phyloP scores from a whole-genome alignment of 2,329 filamentous ascomycete species.

The Coniella vitis region DNA sequence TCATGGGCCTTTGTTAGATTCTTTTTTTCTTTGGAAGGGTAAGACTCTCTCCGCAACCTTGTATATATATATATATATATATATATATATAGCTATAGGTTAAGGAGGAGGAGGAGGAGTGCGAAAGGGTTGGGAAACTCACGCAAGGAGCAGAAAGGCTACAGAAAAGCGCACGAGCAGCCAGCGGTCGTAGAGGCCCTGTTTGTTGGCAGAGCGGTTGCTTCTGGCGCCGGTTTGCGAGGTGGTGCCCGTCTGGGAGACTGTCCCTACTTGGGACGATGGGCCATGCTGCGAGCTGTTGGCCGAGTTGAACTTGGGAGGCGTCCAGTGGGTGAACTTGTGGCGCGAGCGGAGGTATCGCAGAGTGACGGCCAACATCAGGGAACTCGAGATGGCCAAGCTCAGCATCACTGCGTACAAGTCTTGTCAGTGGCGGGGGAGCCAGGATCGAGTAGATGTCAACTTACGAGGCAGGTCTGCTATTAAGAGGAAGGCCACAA shows the following conservation, averaged over 20 bases:
- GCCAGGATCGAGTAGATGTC: not conserved
- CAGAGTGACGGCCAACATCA: constrained; percentile 21
- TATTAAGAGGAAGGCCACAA: constrained; percentile 16
- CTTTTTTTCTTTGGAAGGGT: too few species aligned
- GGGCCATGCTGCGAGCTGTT: constrained; percentile 2
- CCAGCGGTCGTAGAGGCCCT: constrained; percentile 23
- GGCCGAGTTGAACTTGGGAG: constrained; percentile 7
- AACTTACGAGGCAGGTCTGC: constrained; percentile 21
- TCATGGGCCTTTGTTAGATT: too few species aligned
- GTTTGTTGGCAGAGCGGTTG: not conserved
- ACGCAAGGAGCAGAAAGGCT: constrained; percentile 21
- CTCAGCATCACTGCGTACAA: constrained; percentile 18
- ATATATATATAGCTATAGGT: too few species aligned
- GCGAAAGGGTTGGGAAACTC: too few species aligned
- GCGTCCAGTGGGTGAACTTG: constrained; percentile 21
- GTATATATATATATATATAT: too few species aligned
- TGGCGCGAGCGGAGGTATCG: constrained; percentile 20
- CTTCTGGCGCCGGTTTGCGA: constrained; percentile 3
- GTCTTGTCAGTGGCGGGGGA: not conserved
- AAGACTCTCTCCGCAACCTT: too few species aligned
- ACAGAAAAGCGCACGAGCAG: constrained; percentile 24
- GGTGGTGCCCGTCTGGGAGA: not conserved
- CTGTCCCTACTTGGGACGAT: too few species aligned
- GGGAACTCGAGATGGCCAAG: constrained; percentile 19
- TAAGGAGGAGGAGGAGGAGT: too few species aligned